These are phyloP conservation scores for Terana coerulea DNA, from an alignment of 768 basidiomycete species.

Conservation along the genomic window DNA sequence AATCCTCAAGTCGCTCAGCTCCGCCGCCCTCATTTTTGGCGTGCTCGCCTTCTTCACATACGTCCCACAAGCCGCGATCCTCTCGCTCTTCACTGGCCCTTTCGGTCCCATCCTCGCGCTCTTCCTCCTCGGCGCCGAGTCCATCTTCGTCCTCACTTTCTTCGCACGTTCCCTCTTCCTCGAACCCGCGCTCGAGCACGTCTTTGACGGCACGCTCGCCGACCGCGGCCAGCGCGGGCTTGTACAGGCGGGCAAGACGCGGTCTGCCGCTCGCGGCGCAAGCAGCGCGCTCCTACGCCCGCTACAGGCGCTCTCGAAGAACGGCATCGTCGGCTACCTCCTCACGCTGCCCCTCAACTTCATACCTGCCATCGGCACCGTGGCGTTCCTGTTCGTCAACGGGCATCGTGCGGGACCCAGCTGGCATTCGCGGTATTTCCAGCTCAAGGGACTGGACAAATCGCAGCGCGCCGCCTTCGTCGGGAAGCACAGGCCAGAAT, in stretches of 20 bases:
- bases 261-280: constrained; percentile 29
- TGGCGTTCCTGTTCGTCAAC: constrained; percentile 55
- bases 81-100: constrained; percentile 60
- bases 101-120: constrained; percentile 48
- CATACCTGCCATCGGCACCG: constrained; percentile 63
- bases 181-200: constrained; percentile 36
- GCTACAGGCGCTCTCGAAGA: constrained; percentile 39
- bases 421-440: constrained; percentile 66
- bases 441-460: constrained; percentile 53
- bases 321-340: constrained; percentile 52
- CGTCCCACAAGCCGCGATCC: constrained; percentile 62
- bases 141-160: constrained; percentile 37
- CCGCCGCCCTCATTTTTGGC: constrained; percentile 37
- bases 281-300: constrained; percentile 48
- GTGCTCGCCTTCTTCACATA: constrained; percentile 58
- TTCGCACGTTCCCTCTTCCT: constrained; percentile 45
- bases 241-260: constrained; percentile 28
- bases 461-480: constrained; percentile 43
- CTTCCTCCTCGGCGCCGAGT: constrained; percentile 39
- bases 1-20: constrained; percentile 34
- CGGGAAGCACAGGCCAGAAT: constrained; percentile 47
- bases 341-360: constrained; percentile 65
- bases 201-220: constrained; percentile 46
- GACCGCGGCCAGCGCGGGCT: constrained; percentile 38
- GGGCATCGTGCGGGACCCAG: constrained; percentile 44